Conservation (phyloP, 805 yeast genomes). For the Wickerhamomyces chambardii region DNA sequence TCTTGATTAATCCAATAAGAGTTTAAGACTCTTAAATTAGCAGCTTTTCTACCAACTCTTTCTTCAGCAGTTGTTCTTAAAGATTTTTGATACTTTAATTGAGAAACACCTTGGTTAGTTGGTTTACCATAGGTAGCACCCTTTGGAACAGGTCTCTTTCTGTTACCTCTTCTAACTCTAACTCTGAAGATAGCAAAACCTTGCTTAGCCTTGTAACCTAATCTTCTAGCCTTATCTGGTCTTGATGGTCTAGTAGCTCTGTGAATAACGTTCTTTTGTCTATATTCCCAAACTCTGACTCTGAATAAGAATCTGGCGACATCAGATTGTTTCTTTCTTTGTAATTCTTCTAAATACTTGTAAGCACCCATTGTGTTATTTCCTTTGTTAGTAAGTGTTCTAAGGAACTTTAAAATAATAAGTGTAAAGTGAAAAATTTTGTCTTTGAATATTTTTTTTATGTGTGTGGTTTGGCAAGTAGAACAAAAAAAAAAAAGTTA, state of each 20-base stretch:
- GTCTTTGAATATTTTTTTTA: background rate
- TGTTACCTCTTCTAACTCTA: slow-evolving; percentile 99
- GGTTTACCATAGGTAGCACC: slow-evolving; percentile 99
- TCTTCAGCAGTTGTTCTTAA: slow-evolving; percentile 98
- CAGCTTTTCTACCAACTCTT: slow-evolving; percentile 98
- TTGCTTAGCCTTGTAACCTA: slow-evolving; percentile 99
- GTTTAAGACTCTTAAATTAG: slow-evolving; percentile 99
- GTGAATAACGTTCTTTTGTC: slow-evolving; percentile 98
- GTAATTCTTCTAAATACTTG: slow-evolving; percentile 98
- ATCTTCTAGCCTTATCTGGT: slow-evolving; percentile 99
- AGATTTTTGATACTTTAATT: slow-evolving; percentile 98
- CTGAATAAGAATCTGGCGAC: slow-evolving; percentile 97
- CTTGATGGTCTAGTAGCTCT: slow-evolving; percentile 98
- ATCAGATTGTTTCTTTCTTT: slow-evolving; percentile 99
- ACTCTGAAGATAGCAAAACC: slow-evolving; percentile 98
- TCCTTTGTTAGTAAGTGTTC: background rate
- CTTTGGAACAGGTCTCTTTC: slow-evolving; percentile 99
- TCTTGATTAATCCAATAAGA: slow-evolving; percentile 99
- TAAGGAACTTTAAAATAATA: no score
- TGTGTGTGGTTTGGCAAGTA: no score
- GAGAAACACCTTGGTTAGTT: slow-evolving; percentile 99
- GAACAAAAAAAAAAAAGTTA: no score
- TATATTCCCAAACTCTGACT: slow-evolving; percentile 99
- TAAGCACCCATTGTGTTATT: slow-evolving; percentile 85
- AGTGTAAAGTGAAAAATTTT: background rate